phyloP scores from a whole-genome alignment of 495 filamentous ascomycete species.

The Massariosphaeria phaeospora region DNA sequence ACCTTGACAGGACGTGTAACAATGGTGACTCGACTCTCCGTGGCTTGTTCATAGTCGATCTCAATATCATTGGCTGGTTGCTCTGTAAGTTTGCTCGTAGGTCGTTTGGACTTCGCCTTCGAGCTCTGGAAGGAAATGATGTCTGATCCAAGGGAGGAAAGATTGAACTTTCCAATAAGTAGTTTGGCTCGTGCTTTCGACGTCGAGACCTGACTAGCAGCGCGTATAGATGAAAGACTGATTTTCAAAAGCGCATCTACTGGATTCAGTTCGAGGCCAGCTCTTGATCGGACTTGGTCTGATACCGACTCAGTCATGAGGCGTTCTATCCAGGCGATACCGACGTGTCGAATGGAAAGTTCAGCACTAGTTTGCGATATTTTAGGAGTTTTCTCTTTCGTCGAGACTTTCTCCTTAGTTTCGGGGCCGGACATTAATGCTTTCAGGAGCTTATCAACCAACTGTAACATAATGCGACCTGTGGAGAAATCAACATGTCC shows the following conservation, averaged over 20 bases:
- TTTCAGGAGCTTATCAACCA: constrained; percentile 19
- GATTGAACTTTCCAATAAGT: constrained; percentile 59
- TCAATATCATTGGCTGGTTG: constrained; percentile 21
- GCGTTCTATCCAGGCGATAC: constrained; percentile 23
- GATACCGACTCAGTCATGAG: constrained; percentile 15
- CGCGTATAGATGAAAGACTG: constrained; percentile 6
- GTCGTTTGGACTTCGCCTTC: constrained; percentile 11
- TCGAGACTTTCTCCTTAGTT: background rate
- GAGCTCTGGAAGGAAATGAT: constrained; percentile 54
- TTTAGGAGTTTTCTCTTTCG: background rate
- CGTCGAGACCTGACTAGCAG: constrained; percentile 4
- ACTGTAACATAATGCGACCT: constrained; percentile 30
- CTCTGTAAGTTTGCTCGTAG: constrained; percentile 9
- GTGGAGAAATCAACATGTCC: constrained; percentile 31
- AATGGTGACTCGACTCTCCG: constrained; percentile 52
- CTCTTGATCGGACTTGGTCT: background rate
- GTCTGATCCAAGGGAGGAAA: constrained; percentile 64
- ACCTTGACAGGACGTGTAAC: constrained; percentile 76
- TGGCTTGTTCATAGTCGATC: constrained; percentile 18
- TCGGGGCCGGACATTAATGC: background rate
- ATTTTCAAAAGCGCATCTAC: constrained; percentile 23
- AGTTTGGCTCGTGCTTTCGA: constrained; percentile 23
- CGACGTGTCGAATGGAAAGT: constrained; percentile 18
- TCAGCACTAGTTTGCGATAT: constrained; percentile 1
- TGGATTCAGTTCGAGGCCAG: constrained; percentile 20